phyloP scores from a whole-genome alignment of 2,329 filamentous ascomycete species.

The Pseudocercospora vitis region DNA sequence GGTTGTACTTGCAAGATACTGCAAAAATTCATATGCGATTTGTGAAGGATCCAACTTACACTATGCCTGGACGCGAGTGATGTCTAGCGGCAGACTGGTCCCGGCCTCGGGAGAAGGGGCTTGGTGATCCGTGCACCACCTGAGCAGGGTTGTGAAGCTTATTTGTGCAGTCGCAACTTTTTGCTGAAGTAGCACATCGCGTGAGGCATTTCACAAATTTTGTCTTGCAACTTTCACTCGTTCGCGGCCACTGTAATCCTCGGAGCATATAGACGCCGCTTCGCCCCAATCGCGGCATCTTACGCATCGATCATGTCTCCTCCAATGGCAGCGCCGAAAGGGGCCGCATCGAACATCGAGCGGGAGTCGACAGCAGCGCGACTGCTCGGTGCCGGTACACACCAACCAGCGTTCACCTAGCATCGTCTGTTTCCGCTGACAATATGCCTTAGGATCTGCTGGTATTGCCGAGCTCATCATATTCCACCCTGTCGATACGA shows the following conservation, averaged over 20 bases:
- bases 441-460: constrained; percentile 66
- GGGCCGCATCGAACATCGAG: constrained; percentile 55
- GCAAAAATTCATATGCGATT: no score
- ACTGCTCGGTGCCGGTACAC: constrained; percentile 83
- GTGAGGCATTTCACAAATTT: no score
- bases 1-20: no score
- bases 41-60: no score
- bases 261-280: background rate
- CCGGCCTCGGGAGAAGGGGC: no score
- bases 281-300: background rate
- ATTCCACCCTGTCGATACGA: constrained; percentile 96
- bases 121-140: no score
- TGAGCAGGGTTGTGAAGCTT: no score
- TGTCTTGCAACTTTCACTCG: background rate
- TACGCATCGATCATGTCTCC: constrained; percentile 29
- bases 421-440: constrained; percentile 5
- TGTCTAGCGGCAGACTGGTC: no score
- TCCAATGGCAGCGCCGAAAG: constrained; percentile 29
- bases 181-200: no score
- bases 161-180: background rate
- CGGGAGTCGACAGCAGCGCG: constrained; percentile 87
- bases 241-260: background rate
- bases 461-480: constrained; percentile 90
- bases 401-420: background rate
- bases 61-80: no score